phyloP scores from a whole-genome alignment of 345 rosid species.

The Rhodamnia rubescens region DNA sequence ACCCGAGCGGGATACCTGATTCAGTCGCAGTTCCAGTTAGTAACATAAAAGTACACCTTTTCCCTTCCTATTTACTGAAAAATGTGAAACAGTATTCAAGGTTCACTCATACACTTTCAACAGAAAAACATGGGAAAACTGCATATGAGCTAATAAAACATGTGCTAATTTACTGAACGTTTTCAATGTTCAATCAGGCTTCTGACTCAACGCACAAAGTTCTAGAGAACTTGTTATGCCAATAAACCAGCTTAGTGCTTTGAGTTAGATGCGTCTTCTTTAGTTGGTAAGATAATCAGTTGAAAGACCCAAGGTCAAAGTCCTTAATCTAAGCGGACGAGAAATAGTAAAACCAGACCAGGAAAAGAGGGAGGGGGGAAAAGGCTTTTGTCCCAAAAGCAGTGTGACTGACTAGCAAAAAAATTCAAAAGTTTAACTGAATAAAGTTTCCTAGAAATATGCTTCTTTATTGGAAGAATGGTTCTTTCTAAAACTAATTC shows the following conservation, averaged over 20 bases:
- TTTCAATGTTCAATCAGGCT: background rate
- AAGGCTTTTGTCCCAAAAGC: too few relatives aligned
- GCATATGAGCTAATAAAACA: background rate
- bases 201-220: background rate
- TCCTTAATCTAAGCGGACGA: too few relatives aligned
- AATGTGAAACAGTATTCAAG: background rate
- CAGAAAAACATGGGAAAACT: background rate
- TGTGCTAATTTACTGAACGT: background rate
- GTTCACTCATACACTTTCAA: background rate
- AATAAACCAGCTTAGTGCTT: background rate
- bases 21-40: background rate
- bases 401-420: too few relatives aligned
- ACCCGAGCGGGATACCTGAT: slow-evolving; percentile 88
- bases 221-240: background rate
- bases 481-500: background rate
- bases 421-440: too few relatives aligned
- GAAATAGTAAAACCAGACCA: too few relatives aligned
- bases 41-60: background rate
- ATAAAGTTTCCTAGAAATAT: background rate
- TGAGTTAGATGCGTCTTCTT: background rate
- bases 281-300: background rate
- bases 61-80: background rate
- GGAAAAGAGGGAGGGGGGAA: too few relatives aligned
- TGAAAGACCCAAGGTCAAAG: too few relatives aligned
- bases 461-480: background rate